Evolutionary conservation across 352 stramenopile genomes (phyloP), one percentile per base, ranked within the genome.

Genomic region (Phytophthora macrochlamydospora): DNA sequence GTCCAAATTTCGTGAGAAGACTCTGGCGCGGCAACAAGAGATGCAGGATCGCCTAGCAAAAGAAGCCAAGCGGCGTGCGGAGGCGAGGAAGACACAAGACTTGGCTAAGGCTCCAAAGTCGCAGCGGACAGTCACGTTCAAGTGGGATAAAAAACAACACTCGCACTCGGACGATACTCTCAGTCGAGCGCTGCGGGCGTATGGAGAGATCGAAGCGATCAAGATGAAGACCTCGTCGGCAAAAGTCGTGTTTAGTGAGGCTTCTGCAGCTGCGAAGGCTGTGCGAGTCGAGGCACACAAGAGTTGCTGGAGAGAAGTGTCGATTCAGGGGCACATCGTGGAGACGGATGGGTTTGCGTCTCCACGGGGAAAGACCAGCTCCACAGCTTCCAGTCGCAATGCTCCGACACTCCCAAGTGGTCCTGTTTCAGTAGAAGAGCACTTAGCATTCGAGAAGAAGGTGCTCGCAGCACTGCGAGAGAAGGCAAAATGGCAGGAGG

Each of bases 101-200:
- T 30, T 46, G 62, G 43, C 53, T 6, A 51, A 59, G 43, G 70
- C 60, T 12, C 62, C 75, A 13, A 93, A 89, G 59, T 83, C 85
- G 8, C 74, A 92, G 52, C 81, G 87, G 9, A 92, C 83, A 3
- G 80, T 95, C n/a, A 89, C 76, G 4, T 67, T 95, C 43, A 92
- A 92, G 53, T 95, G 87, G 87, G 81, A 91, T 58, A 78, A 78
- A 48, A 82, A 75, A 30, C 72, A 82, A 53, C 68, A 69, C 18
- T 93, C 87, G 13, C 87, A 93, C 60, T 93, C 85, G 28, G 85
- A 93, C 50, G 81, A 93, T 29, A 91, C 85, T 31, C 78, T 95
- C 30, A 90, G 67, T 57, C 65, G 63, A 40, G 65, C 63, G 24
- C 73, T 95, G 14, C 83, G 83, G 11, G 58, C 55, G 7, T 91